Conservation (phyloP, 23 red algal species). For the Gracilaria caudata region DNA sequence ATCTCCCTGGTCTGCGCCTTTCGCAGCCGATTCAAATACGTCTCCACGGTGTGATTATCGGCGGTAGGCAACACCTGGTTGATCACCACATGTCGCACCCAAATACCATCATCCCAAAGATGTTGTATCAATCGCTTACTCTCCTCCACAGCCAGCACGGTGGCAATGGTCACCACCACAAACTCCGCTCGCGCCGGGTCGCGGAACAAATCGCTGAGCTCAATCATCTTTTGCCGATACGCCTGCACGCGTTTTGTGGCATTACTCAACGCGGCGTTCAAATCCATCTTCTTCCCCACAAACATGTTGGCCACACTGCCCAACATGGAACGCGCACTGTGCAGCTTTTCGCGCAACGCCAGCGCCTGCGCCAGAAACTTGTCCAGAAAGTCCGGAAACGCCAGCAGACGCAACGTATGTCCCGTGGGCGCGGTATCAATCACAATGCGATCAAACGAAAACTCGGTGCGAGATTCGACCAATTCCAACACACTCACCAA, state of each 20-base stretch:
- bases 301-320: conserved; percentile 68
- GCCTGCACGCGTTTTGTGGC: conserved; percentile 57
- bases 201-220: conserved; percentile 77
- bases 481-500: conserved; percentile 83
- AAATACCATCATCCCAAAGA: conserved; percentile 78
- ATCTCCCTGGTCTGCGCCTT: conserved; percentile 73
- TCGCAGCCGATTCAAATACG: conserved; percentile 64
- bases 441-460: conserved; percentile 82
- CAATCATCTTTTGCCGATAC: conserved; percentile 84
- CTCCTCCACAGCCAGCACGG: conserved; percentile 84
- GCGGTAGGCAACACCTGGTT: conserved; percentile 77
- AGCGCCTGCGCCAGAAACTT: conserved; percentile 81
- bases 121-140: conserved; percentile 71
- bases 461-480: conserved; percentile 47
- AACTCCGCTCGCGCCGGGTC: conserved; percentile 86
- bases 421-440: conserved; percentile 98
- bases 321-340: conserved; percentile 53
- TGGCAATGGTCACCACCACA: conserved; percentile 93
- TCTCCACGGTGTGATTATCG: conserved; percentile 5
- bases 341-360: conserved; percentile 60
- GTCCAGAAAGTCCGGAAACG: conserved; percentile 98
- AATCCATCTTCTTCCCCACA: conserved; percentile 50
- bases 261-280: conserved; percentile 44
- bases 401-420: conserved; percentile 92
- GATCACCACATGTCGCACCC: conserved; percentile 80